phyloP scores from a whole-genome alignment of 805 yeast species.

The Sporopachydermia lactativora region DNA sequence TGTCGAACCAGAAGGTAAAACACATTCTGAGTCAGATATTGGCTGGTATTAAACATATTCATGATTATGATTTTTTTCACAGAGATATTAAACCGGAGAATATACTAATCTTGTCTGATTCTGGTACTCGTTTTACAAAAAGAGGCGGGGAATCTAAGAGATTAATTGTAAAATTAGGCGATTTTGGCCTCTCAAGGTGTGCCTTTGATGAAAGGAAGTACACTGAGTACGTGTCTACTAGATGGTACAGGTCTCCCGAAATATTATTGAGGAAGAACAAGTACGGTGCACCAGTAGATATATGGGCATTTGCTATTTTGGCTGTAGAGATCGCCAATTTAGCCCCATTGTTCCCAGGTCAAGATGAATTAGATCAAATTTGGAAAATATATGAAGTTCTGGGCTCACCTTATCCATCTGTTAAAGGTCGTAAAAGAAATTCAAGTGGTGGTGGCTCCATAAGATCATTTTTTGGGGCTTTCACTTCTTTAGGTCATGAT shows the following conservation, averaged over 20 bases:
- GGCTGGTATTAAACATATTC: constrained; percentile 74
- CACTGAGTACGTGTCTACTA: constrained; percentile 68
- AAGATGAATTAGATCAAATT: constrained; percentile 65
- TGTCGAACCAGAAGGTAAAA: constrained; percentile 44
- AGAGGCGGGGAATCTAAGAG: neutral
- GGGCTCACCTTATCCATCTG: constrained; percentile 49
- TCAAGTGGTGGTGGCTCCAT: too few species aligned
- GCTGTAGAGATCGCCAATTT: constrained; percentile 62
- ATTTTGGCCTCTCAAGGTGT: constrained; percentile 65
- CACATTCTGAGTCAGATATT: constrained; percentile 52
- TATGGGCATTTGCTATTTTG: constrained; percentile 80
- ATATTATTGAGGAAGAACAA: constrained; percentile 47
- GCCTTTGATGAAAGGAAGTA: constrained; percentile 37
- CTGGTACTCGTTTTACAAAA: neutral
- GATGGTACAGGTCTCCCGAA: constrained; percentile 84
- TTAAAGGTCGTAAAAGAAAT: constrained; percentile 9
- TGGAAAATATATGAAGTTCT: constrained; percentile 50
- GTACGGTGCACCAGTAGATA: constrained; percentile 60
- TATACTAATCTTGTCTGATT: constrained; percentile 50
- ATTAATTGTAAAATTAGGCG: constrained; percentile 63
- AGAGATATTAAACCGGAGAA: constrained; percentile 94
- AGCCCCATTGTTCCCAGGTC: constrained; percentile 75
- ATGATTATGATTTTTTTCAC: constrained; percentile 52
- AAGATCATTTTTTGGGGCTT: constrained; percentile 34
- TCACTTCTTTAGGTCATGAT: too few species aligned